Percentiles rank a stretch among this genome's conserved stretches.
Evolutionary conservation across 495 filamentous ascomycete species (phyloP).

Genomic region (Achaetomiella virescens): DNA sequence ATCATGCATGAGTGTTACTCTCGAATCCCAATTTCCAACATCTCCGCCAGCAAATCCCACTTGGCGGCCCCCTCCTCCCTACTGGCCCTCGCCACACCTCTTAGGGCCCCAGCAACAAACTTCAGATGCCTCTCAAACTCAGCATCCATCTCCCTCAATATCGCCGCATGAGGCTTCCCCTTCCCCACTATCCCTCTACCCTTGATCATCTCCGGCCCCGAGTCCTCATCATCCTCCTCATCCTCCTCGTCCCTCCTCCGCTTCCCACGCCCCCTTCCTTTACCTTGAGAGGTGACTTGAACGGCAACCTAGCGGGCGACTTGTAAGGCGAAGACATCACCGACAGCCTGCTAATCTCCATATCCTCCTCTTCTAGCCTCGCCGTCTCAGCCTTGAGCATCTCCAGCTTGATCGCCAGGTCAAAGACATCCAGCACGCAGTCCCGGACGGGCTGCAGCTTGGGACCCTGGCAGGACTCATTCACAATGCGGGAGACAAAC

Average conservation of each 20-base stretch:
- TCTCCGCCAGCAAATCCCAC: slow-evolving; percentile 56
- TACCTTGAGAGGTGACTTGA: not conserved
- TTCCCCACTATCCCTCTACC: not conserved
- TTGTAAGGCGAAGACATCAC: slow-evolving; percentile 25
- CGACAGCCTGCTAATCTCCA: slow-evolving; percentile 33
- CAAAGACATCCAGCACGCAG: slow-evolving; percentile 58
- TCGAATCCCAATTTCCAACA: slow-evolving; percentile 46
- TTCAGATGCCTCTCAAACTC: slow-evolving; percentile 47
- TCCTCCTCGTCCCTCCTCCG: slow-evolving; percentile 12
- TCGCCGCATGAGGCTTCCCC: slow-evolving; percentile 31
- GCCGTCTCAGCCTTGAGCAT: slow-evolving; percentile 38
- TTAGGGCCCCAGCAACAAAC: slow-evolving; percentile 50
- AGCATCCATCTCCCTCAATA: slow-evolving; percentile 37
- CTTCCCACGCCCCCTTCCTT: slow-evolving; percentile 7
- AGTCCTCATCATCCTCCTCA: slow-evolving; percentile 35
- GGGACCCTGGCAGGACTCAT: slow-evolving; percentile 59
- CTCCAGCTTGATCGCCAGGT: slow-evolving; percentile 49
- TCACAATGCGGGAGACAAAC: slow-evolving; percentile 56
- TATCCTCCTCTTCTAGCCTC: slow-evolving; percentile 33
- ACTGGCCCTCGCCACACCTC: slow-evolving; percentile 54
- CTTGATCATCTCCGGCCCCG: slow-evolving; percentile 30
- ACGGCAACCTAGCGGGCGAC: slow-evolving; percentile 3
- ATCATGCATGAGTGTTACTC: not conserved
- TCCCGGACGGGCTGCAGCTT: slow-evolving; percentile 60
- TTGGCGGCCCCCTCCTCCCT: slow-evolving; percentile 43